Percentiles rank a stretch among this genome's conserved stretches.
Conservation (phyloP, 177 flowering plant species). For the Vitis hybrid region DNA sequence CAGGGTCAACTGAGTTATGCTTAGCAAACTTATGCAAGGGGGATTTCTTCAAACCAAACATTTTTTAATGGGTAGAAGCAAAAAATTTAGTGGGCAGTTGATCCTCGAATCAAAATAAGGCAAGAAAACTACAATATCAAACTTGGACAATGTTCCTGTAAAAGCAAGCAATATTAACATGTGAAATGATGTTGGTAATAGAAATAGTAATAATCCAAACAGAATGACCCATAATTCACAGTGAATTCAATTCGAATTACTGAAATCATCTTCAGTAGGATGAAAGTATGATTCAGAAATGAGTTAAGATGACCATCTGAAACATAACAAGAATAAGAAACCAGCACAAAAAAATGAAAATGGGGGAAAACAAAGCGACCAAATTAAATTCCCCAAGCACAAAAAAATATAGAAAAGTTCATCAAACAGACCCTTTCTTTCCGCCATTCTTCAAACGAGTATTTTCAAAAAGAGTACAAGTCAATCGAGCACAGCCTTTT, state of each 20-base stretch:
- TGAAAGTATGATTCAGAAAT: not conserved
- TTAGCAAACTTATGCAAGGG: conserved; percentile 35
- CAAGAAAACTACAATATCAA: not conserved
- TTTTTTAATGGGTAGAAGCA: conserved; percentile 9
- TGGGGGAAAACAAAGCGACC: not conserved
- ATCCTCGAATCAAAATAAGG: not conserved
- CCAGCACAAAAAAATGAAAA: not conserved
- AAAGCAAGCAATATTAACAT: not conserved
- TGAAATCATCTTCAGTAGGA: not conserved
- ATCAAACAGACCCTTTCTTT: not conserved
- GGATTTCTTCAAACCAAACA: conserved; percentile 49
- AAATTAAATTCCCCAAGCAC: not conserved
- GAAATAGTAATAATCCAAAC: not conserved
- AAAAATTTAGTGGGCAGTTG: not conserved
- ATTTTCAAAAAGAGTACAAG: not conserved
- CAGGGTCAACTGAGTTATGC: conserved; percentile 30
- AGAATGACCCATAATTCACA: not conserved
- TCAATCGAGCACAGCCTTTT: not conserved
- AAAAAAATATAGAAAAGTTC: not conserved
- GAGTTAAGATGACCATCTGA: not conserved
- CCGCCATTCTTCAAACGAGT: too few relatives aligned
- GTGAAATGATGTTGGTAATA: not conserved
- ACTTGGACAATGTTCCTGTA: not conserved
- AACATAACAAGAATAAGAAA: not conserved
- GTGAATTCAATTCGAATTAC: not conserved